phyloP scores from a whole-genome alignment of 805 yeast genomes.

The Diddensiella transvaalensis region DNA sequence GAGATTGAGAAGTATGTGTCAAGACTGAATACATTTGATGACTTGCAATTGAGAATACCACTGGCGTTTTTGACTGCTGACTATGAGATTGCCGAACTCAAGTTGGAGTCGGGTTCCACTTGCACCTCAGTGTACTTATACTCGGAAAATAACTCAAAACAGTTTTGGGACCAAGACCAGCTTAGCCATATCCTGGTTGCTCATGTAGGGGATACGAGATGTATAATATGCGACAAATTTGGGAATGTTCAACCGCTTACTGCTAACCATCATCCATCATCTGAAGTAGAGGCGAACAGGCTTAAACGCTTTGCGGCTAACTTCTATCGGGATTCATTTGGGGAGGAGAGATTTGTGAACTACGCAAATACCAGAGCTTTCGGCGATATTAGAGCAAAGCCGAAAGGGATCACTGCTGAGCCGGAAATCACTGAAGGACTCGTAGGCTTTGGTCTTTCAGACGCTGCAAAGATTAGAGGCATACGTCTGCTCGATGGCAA shows the following conservation, averaged over 20 bases:
- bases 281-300: constrained; percentile 71
- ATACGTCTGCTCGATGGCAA: constrained; percentile 64
- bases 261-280: constrained; percentile 80
- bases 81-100: constrained; percentile 42
- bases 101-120: constrained; percentile 60
- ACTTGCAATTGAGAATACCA: constrained; percentile 57
- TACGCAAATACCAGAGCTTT: constrained; percentile 92
- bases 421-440: constrained; percentile 76
- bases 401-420: constrained; percentile 84
- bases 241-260: constrained; percentile 82
- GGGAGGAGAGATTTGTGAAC: constrained; percentile 78
- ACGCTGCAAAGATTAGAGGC: constrained; percentile 20
- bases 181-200: constrained; percentile 69
- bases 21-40: constrained; percentile 42
- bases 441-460: constrained; percentile 49
- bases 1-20: constrained; percentile 39
- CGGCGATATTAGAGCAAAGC: constrained; percentile 81
- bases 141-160: constrained; percentile 36
- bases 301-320: constrained; percentile 61
- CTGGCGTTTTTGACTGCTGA: constrained; percentile 66
- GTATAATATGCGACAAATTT: constrained; percentile 73
- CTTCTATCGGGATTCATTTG: constrained; percentile 81
- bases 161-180: constrained; percentile 62
- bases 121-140: constrained; percentile 63
- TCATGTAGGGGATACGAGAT: constrained; percentile 91